phyloP scores from a whole-genome alignment of 805 yeast genomes.

The Ogataea naganishii region DNA sequence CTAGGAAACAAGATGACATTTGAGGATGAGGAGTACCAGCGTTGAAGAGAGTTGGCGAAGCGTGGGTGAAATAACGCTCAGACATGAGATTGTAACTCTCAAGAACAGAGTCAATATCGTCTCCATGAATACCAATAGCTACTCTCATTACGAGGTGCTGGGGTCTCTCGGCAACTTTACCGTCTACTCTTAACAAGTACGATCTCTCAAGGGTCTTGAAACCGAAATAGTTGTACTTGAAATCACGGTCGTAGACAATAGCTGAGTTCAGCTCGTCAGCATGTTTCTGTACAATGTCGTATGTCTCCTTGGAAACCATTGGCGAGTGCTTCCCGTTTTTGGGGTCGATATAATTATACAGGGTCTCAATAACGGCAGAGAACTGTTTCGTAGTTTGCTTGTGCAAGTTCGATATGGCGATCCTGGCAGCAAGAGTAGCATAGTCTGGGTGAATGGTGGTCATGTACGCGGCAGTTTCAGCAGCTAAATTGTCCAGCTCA shows the following conservation, averaged over 20 bases:
- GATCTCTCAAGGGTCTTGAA: conserved; percentile 56
- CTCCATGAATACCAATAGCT: conserved; percentile 51
- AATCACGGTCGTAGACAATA: conserved; percentile 63
- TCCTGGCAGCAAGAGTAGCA: conserved; percentile 90
- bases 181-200: conserved; percentile 43
- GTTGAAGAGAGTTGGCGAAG: conserved; percentile 54
- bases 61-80: conserved; percentile 49
- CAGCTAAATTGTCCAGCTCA: conserved; percentile 73
- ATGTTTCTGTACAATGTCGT: conserved; percentile 52
- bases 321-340: conserved; percentile 60
- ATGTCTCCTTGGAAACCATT: conserved; percentile 61
- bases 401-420: conserved; percentile 89
- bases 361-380: conserved; percentile 64
- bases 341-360: conserved; percentile 76
- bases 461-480: conserved; percentile 97
- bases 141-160: conserved; percentile 58
- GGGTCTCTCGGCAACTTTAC: conserved; percentile 53
- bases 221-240: conserved; percentile 50
- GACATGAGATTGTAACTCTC: conserved; percentile 56
- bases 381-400: conserved; percentile 87
- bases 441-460: conserved; percentile 98
- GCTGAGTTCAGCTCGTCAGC: conserved; percentile 64
- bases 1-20: conserved; percentile 56
- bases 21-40: conserved; percentile 55
- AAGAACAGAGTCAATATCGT: conserved; percentile 40